Evolutionary conservation across 768 basidiomycete species (phyloP), one percentile per base, ranked within the genome.

Genomic region (Boletus subparvulus): DNA sequence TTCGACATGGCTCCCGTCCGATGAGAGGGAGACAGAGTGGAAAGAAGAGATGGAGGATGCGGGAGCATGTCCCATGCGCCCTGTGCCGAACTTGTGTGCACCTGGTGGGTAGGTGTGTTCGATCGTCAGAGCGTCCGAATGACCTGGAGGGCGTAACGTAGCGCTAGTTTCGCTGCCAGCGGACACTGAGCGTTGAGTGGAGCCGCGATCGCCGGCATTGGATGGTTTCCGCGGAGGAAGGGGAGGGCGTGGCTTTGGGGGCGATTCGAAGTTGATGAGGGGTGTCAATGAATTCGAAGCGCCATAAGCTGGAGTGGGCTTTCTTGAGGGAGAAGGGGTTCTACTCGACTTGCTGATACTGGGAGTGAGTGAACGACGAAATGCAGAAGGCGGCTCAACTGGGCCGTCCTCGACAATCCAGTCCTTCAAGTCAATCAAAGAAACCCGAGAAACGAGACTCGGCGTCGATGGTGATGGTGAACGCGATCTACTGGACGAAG

Each of bases 1-100:
- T 39, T 72, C 71, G 35, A 65, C 55, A 4, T 62, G 70, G 39
- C 69, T 74, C 73, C 75, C 68, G 59, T 86, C 85, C 8, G 86
- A 87, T 2, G 89, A 91, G 17, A 92, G 78, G 2, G 90, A 92
- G 26, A 92, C 87, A 3, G 90, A 90, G 63, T 90, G 88, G 59
- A 92, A 90, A 30, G 90, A 92, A 3, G 90, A 91, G 39, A 90
- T 80, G 47, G 90, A 92, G 2, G 88, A 88, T 3, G 80, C 80
- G 6, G 82, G 80, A 6, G 75, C 80, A 66, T 91, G 88, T 41
- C 78, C 75, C 17, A 71, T 58, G 41, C 66, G 69, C 56, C 60
- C 61, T 41, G 65, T 63, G 16, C 75, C 69, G 50, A 73, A 77
- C 19, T 69, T 68, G 60, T 68, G 70, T 33, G 69, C 60, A 73